Evolutionary conservation across 2,329 filamentous ascomycete genomes (phyloP).

Genomic region (Diaporthe australafricana): DNA sequence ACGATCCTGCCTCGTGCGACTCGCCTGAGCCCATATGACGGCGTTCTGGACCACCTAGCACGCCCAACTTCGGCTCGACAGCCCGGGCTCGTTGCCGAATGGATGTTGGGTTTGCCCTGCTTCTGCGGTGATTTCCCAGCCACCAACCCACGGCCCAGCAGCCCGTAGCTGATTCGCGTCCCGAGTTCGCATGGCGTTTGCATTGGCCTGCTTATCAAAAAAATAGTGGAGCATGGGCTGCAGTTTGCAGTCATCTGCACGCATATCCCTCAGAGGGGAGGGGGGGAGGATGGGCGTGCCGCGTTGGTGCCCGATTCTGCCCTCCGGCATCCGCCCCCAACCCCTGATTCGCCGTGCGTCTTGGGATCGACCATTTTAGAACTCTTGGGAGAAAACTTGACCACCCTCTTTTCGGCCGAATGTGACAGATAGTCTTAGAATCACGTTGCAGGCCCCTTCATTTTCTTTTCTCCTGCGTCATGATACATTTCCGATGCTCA

Average conservation of each 20-base stretch:
- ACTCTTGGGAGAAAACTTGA: constrained; percentile 21
- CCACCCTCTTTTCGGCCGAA: background rate
- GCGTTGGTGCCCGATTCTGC: constrained; percentile 32
- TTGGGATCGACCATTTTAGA: background rate
- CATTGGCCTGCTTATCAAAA: constrained; percentile 15
- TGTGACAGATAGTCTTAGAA: background rate
- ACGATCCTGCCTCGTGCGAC: constrained; percentile 8
- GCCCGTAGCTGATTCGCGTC: constrained; percentile 15
- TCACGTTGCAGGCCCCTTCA: background rate
- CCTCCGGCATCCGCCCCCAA: constrained; percentile 22
- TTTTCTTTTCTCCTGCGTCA: background rate
- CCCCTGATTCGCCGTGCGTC: constrained; percentile 20
- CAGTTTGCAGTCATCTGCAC: constrained; percentile 27
- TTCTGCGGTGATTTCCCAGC: constrained; percentile 15
- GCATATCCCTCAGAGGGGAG: constrained; percentile 4
- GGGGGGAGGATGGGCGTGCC: background rate
- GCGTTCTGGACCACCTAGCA: background rate
- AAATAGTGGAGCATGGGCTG: constrained; percentile 11
- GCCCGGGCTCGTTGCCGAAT: constrained; percentile 1
- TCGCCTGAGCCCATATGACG: constrained; percentile 11
- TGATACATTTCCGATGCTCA: background rate
- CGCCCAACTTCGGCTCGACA: constrained; percentile 14
- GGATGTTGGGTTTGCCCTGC: constrained; percentile 27
- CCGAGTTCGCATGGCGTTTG: background rate
- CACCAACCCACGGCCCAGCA: background rate